Percentiles rank a stretch among this genome's conserved stretches.
Conservation (phyloP, 495 filamentous ascomycete species). For the Daldinia childiae region DNA sequence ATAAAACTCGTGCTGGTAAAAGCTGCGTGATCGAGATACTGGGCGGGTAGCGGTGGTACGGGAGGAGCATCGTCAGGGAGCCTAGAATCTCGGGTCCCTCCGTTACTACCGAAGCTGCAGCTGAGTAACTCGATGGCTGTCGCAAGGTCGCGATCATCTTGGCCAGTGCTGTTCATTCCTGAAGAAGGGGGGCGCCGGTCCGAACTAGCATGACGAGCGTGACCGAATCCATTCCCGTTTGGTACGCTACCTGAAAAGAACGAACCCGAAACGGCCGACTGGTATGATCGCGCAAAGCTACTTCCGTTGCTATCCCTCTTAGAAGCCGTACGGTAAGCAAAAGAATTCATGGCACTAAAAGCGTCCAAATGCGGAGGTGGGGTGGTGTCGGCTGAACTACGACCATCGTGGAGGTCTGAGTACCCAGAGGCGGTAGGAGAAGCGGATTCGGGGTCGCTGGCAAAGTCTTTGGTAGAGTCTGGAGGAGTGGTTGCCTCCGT, state of each 20-base stretch:
- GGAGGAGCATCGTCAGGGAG: slow-evolving; percentile 83
- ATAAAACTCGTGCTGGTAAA: slow-evolving; percentile 60
- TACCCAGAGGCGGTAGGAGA: slow-evolving; percentile 82
- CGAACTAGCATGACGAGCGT: slow-evolving; percentile 65
- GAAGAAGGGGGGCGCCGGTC: slow-evolving; percentile 70
- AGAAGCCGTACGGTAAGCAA: slow-evolving; percentile 58
- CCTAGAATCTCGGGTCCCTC: slow-evolving; percentile 69
- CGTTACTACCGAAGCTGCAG: slow-evolving; percentile 86
- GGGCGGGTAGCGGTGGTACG: slow-evolving; percentile 82
- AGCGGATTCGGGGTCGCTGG: slow-evolving; percentile 82
- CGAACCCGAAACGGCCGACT: slow-evolving; percentile 71
- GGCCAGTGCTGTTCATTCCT: slow-evolving; percentile 65
- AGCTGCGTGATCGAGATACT: slow-evolving; percentile 65
- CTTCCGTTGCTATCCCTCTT: slow-evolving; percentile 75
- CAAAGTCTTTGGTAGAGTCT: slow-evolving; percentile 68
- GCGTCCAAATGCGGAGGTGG: slow-evolving; percentile 70
- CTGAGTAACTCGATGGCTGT: slow-evolving; percentile 88
- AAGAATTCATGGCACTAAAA: slow-evolving; percentile 48
- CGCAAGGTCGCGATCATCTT: slow-evolving; percentile 84
- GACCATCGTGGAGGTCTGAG: slow-evolving; percentile 75
- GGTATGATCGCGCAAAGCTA: slow-evolving; percentile 83
- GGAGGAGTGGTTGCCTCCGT: slow-evolving; percentile 62
- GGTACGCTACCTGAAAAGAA: slow-evolving; percentile 62
- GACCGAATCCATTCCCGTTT: slow-evolving; percentile 58
- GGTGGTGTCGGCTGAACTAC: slow-evolving; percentile 74